Evolutionary conservation across 1,284 basidiomycete species (phyloP), one percentile per base, ranked within the genome.

Genomic region (Jaminaea rosea): DNA sequence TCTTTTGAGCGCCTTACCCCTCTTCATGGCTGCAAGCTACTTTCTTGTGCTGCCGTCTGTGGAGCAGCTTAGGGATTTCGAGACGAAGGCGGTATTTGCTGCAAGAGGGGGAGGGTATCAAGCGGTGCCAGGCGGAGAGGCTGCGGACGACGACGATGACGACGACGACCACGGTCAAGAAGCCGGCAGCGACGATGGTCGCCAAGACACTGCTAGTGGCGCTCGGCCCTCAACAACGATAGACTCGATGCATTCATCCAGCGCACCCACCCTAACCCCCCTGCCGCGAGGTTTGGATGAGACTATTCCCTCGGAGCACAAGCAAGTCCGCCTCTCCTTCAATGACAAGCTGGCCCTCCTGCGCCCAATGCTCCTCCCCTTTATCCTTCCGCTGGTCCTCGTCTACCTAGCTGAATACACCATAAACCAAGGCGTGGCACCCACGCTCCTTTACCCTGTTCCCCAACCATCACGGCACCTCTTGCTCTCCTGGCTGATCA

Each of bases 381-480:
- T 66, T 47, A 63, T 73, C 42, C 42, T 70, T 7, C 71, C 71
- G 1, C 58, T 73, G 3, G 66, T 70, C 8, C 53, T 62, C 8
- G 71, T 72, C 32, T 73, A 73, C 53, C 63, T 71, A 50, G 60
- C 63, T 39, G 71, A 73, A 48, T 73, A 73, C 50, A 70, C 69
- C 3, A 73, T 73, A 55, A 73, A 73, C 32, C 71, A 73, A 55
- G 71, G 70, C 17, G 37, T 71, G 10, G 82, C 89, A 10, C 92
- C 93, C 0, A 96, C 90, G 0, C 79, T 98, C 10, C 75, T 97
- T 13, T 98, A 94, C 69, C 85, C 88, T 0, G 80, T 94, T 10
- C 93, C 93, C 0, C 76, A 79, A 0, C 71, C 78, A 1, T 76
- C 81, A 32, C 67, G 77, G 34, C 77, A 84, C 69, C 78, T 84